These are phyloP conservation scores for Macadamia integrifolia DNA, from an alignment of 164 flowering plant species.

Conservation along the genomic window DNA sequence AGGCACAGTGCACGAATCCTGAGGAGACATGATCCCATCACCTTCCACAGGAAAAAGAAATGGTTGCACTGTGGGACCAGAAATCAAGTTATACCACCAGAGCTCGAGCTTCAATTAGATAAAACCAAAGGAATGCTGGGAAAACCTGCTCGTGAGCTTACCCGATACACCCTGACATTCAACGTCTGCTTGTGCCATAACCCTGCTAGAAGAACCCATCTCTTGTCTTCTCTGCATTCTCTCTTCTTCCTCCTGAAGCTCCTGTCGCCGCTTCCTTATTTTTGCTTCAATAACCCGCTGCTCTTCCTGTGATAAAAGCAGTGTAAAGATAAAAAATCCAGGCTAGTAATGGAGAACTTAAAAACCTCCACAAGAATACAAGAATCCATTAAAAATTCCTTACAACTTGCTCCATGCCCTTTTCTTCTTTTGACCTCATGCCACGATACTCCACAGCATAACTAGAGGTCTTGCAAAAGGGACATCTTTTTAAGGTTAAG, in stretches of 20 bases:
- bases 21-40: slow-evolving; percentile 51
- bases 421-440: slow-evolving; percentile 84
- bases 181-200: slow-evolving; percentile 27
- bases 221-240: slow-evolving; percentile 58
- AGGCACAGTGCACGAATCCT: slow-evolving; percentile 26
- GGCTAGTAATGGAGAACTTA: background rate
- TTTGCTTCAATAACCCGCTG: slow-evolving; percentile 96
- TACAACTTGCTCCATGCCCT: slow-evolving; percentile 90
- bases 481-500: slow-evolving; percentile 47
- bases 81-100: background rate
- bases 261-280: slow-evolving; percentile 85
- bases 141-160: slow-evolving; percentile 45
- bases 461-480: slow-evolving; percentile 89
- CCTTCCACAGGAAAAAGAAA: slow-evolving; percentile 34
- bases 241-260: slow-evolving; percentile 81
- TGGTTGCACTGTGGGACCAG: slow-evolving; percentile 37
- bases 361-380: background rate
- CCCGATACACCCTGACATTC: slow-evolving; percentile 29
- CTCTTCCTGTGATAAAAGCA: slow-evolving; percentile 59
- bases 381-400: slow-evolving; percentile 14
- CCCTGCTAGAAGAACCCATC: slow-evolving; percentile 41
- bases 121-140: background rate
- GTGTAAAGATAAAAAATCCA: background rate
- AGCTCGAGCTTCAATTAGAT: background rate
- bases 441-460: slow-evolving; percentile 98